Evolutionary conservation across 768 basidiomycete species (phyloP).

Genomic region (Mrakia frigida): DNA sequence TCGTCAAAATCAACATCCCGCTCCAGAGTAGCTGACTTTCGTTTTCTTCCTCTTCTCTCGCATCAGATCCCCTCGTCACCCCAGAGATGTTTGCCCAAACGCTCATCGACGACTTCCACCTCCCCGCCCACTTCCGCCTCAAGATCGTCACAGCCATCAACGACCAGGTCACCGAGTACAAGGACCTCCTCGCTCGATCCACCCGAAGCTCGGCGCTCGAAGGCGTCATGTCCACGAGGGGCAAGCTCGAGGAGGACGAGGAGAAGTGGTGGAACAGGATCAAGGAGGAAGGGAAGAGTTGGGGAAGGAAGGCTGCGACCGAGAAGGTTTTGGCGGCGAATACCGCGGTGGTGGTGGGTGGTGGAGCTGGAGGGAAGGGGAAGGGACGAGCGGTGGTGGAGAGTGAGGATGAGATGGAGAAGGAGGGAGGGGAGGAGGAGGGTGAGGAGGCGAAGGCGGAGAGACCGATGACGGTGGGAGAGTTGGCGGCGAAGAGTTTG

Average conservation of each 20-base stretch:
- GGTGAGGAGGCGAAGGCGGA: conserved; percentile 38
- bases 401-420: conserved; percentile 6
- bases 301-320: not conserved
- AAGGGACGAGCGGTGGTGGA: conserved; percentile 32
- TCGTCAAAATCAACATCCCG: not conserved
- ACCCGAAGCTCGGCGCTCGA: conserved; percentile 35
- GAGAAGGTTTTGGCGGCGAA: not conserved
- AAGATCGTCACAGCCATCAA: conserved; percentile 58
- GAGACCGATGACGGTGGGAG: conserved; percentile 49
- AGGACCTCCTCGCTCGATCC: conserved; percentile 48
- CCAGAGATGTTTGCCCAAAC: conserved; percentile 86
- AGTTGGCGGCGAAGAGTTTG: conserved; percentile 49
- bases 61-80: conserved; percentile 75
- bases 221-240: conserved; percentile 46
- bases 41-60: not conserved
- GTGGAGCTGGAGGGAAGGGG: conserved; percentile 35
- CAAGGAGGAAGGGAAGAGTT: conserved; percentile 26
- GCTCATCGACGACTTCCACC: conserved; percentile 81
- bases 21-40: not conserved
- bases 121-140: conserved; percentile 58
- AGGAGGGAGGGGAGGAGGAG: conserved; percentile 33
- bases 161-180: conserved; percentile 77
- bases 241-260: conserved; percentile 48
- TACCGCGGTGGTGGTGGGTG: not conserved
- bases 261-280: conserved; percentile 61